A percentile compares a stretch with the other conserved stretches of the same genome.
phyloP scores from a whole-genome alignment of 306 rosid species.

The Dalbergia cultrata region DNA sequence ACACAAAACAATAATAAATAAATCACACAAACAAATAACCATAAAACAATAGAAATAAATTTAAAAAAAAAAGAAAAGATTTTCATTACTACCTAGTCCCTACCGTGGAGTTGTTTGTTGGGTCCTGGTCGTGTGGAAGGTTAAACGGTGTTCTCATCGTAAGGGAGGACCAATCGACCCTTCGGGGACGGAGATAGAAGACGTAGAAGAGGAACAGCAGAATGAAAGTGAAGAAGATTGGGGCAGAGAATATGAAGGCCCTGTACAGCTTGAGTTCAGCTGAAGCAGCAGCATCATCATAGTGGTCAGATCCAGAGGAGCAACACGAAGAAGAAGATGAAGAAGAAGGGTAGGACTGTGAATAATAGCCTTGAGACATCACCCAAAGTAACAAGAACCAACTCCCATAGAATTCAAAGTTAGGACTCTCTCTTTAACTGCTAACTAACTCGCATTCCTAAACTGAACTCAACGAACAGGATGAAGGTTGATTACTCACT shows the following conservation, averaged over 20 bases:
- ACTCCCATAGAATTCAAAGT: neutral
- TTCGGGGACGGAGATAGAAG: constrained; percentile 78
- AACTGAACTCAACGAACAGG: too few species aligned
- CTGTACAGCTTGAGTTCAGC: constrained; percentile 60
- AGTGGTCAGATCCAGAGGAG: neutral
- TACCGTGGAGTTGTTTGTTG: constrained; percentile 54
- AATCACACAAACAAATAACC: too few species aligned
- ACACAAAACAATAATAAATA: neutral
- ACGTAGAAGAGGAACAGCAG: constrained; percentile 73
- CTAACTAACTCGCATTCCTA: neutral
- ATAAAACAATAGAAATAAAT: too few species aligned
- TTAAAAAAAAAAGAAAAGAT: neutral
- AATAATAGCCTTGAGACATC: constrained; percentile 30
- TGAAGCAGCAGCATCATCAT: constrained; percentile 39
- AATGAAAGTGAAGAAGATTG: constrained; percentile 72
- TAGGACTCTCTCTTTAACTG: neutral
- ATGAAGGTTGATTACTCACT: too few species aligned
- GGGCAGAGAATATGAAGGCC: constrained; percentile 72
- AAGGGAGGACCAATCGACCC: constrained; percentile 69
- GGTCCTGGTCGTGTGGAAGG: constrained; percentile 9
- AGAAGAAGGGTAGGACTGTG: constrained; percentile 17
- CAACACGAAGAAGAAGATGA: constrained; percentile 18
- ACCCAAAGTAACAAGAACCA: neutral
- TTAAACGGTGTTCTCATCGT: constrained; percentile 48
- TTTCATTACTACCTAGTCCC: constrained; percentile 24